Percentiles rank a stretch among this genome's conserved stretches.
These are phyloP conservation scores for Schizonepeta tenuifolia DNA, from an alignment of 257 asterid genomes.

Conservation along the genomic window DNA sequence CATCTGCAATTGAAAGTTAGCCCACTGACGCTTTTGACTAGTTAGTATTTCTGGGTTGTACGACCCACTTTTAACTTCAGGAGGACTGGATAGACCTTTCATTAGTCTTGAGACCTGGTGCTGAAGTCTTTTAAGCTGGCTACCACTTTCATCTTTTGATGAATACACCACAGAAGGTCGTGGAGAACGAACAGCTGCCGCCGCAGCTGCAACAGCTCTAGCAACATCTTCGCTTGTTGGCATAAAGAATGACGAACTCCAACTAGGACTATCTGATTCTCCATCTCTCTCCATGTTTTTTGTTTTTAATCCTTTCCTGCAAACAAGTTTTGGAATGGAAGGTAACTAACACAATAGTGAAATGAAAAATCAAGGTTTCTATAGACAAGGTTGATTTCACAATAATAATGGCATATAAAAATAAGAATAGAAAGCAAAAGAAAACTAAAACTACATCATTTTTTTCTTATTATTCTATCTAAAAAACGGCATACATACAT, in stretches of 20 bases:
- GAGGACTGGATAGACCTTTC: conserved; percentile 84
- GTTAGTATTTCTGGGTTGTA: conserved; percentile 97
- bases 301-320: conserved; percentile 39
- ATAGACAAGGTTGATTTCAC: background rate
- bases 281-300: conserved; percentile 75
- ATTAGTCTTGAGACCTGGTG: conserved; percentile 81
- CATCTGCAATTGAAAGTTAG: conserved; percentile 88
- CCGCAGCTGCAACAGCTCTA: conserved; percentile 94
- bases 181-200: conserved; percentile 83
- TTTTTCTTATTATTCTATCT: background rate
- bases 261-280: conserved; percentile 79
- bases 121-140: conserved; percentile 80
- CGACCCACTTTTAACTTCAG: conserved; percentile 70
- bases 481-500: background rate
- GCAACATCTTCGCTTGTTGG: conserved; percentile 98
- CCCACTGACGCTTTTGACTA: conserved; percentile 99
- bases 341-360: background rate
- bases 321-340: conserved; percentile 17
- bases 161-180: conserved; percentile 94
- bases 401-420: conserved; percentile 10
- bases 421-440: background rate
- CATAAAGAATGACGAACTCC: conserved; percentile 84
- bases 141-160: conserved; percentile 79
- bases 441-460: background rate
- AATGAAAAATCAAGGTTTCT: background rate